Evolutionary conservation across 768 basidiomycete genomes (phyloP).

Genomic region (Pisolithus microcarpus): DNA sequence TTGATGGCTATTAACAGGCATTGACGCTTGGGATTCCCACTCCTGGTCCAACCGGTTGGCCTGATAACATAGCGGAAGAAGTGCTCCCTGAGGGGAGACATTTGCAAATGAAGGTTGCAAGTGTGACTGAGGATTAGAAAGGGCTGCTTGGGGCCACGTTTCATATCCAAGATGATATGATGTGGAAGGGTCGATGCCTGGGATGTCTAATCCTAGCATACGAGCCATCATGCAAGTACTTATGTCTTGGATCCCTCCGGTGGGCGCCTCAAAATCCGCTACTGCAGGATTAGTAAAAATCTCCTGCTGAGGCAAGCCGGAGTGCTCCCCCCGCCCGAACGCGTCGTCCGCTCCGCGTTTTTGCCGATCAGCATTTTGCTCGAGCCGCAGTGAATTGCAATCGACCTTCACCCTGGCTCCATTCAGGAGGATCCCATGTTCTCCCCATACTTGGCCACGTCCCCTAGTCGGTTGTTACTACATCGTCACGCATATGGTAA

Average conservation of each 20-base stretch:
- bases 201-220: slow-evolving; percentile 62
- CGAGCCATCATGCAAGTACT: slow-evolving; percentile 64
- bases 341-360: slow-evolving; percentile 59
- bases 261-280: slow-evolving; percentile 18
- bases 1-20: slow-evolving; percentile 6
- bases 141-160: slow-evolving; percentile 50
- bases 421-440: slow-evolving; percentile 57
- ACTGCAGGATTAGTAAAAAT: slow-evolving; percentile 24
- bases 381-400: slow-evolving; percentile 29
- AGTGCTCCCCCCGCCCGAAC: slow-evolving; percentile 49
- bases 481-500: slow-evolving; percentile 1
- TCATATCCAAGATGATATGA: slow-evolving; percentile 51
- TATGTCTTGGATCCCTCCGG: slow-evolving; percentile 51
- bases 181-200: slow-evolving; percentile 48
- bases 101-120: slow-evolving; percentile 3
- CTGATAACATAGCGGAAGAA: slow-evolving; percentile 14
- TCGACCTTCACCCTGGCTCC: slow-evolving; percentile 55
- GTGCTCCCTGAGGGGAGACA: slow-evolving; percentile 3
- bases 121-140: slow-evolving; percentile 10
- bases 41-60: slow-evolving; percentile 8
- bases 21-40: slow-evolving; percentile 14
- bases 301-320: slow-evolving; percentile 40
- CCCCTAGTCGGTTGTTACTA: slow-evolving; percentile 30
- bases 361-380: slow-evolving; percentile 37
- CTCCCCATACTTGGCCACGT: slow-evolving; percentile 68